These are phyloP conservation scores for Barnettozyma sucrosica DNA, from an alignment of 805 yeast genomes.

Conservation along the genomic window DNA sequence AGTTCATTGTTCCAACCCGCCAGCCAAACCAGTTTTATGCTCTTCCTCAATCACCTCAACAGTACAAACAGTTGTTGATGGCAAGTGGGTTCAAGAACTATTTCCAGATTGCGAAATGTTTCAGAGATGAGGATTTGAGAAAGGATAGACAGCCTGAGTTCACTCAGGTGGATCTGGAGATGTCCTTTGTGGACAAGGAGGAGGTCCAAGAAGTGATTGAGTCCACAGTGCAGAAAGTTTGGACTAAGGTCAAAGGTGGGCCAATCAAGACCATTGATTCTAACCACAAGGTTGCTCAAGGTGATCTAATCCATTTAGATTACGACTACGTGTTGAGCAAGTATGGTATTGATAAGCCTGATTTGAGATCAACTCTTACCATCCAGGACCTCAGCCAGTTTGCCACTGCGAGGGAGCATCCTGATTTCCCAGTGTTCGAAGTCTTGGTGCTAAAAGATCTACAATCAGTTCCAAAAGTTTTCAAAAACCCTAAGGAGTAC, in stretches of 20 bases:
- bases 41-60: conserved; percentile 96
- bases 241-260: conserved; percentile 43
- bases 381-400: conserved; percentile 16
- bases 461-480: conserved; percentile 29
- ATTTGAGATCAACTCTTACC: conserved; percentile 57
- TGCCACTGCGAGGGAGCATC: conserved; percentile 30
- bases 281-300: conserved; percentile 13
- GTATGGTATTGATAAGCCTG: conserved; percentile 95
- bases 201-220: conserved; percentile 68
- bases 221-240: conserved; percentile 44
- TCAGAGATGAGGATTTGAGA: conserved; percentile 92
- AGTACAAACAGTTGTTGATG: conserved; percentile 90
- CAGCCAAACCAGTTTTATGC: conserved; percentile 64
- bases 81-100: conserved; percentile 86
- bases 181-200: conserved; percentile 68
- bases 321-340: conserved; percentile 64
- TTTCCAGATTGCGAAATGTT: conserved; percentile 89
- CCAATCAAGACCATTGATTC: conserved; percentile 23
- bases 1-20: conserved; percentile 90
- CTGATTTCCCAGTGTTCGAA: conserved; percentile 66
- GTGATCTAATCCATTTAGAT: conserved; percentile 39
- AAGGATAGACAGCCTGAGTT: conserved; percentile 97
- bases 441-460: conserved; percentile 47
- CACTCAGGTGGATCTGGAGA: conserved; percentile 94
- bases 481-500: conserved; percentile 41